A percentile compares a stretch with the other conserved stretches of the same genome.
Conservation (phyloP, 768 basidiomycete species). For the Pleurotus citrinopileatus region DNA sequence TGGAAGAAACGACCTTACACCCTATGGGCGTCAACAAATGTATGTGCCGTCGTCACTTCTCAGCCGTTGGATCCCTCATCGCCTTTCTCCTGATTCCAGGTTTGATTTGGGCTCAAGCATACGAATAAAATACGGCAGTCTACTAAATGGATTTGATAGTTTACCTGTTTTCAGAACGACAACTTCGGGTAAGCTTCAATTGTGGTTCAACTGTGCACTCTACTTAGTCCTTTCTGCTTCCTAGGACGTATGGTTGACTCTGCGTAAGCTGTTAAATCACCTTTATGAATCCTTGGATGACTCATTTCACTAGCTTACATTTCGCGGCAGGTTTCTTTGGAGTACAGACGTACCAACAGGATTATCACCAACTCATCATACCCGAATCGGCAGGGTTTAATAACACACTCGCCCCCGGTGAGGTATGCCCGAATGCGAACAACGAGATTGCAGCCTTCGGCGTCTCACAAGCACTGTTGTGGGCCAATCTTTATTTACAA, state of each 20-base stretch:
- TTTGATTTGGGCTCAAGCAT: constrained; percentile 54
- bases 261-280: constrained; percentile 24
- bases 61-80: not conserved
- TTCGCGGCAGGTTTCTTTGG: constrained; percentile 62
- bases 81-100: constrained; percentile 14
- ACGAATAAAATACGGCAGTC: constrained; percentile 59
- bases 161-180: constrained; percentile 66
- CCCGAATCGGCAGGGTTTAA: constrained; percentile 58
- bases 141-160: constrained; percentile 39
- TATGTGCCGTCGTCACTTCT: constrained; percentile 25
- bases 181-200: constrained; percentile 36
- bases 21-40: constrained; percentile 72
- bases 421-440: constrained; percentile 57
- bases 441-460: constrained; percentile 41
- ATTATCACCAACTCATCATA: constrained; percentile 60
- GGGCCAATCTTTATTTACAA: constrained; percentile 60
- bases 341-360: constrained; percentile 40
- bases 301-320: constrained; percentile 27
- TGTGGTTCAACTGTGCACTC: not conserved
- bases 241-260: constrained; percentile 52
- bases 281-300: not conserved
- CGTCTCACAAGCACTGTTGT: constrained; percentile 41
- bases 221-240: not conserved
- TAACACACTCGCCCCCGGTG: constrained; percentile 71
- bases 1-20: constrained; percentile 72